Base-by-base conservation (phyloP, 106 monocot genomes). In the Acorus gramineus region DNA sequence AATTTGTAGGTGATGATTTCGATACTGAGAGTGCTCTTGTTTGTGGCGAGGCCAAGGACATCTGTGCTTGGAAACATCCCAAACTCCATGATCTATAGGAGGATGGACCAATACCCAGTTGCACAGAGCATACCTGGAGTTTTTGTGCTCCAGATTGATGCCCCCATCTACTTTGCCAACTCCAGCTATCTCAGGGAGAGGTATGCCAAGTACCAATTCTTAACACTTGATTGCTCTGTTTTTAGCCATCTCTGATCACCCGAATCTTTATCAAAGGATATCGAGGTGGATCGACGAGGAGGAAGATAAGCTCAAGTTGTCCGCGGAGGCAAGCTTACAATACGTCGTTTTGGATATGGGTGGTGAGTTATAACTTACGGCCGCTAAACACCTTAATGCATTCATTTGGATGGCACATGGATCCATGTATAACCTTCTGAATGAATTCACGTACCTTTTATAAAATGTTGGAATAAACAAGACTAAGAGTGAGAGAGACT, bases 301-400 rank as follows among this genome's bases (percentile, higher is more conserved):
- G 60, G 89, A 86, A 66, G 86, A 86, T 2, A 78, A 61, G 58
- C 42, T 75, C 51, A 79, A 56, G 51, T 10, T 52, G 9, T 79
- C 79, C 61, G 89, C 61, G 46, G 73, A 68, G 65, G 52, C 59
- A 4, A 71, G 70, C 61, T 58, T 94, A 55, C 84, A 82, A 49
- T 94, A 90, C 70, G 77, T 90, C 4, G 76, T 94, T 55, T 70
- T 94, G 9, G 90, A 94, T 66, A 67, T 94, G 86, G 90, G 90
- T 69, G 94, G 94, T 94, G 54, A 80, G 86, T 87, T 2, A 47
- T 2, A 47, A 4, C 8, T 60, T n/a, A 7, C 4, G 3, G 28
- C 28, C 1, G 28, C 28, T 28, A 28, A 28, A 28, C 1, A 28
- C 28, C 28, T 1, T 0, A 0, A 28, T 28, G 28, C 28, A 28